These are phyloP conservation scores for Colletotrichum filicis DNA, from an alignment of 2,329 filamentous ascomycete species.

Conservation along the genomic window DNA sequence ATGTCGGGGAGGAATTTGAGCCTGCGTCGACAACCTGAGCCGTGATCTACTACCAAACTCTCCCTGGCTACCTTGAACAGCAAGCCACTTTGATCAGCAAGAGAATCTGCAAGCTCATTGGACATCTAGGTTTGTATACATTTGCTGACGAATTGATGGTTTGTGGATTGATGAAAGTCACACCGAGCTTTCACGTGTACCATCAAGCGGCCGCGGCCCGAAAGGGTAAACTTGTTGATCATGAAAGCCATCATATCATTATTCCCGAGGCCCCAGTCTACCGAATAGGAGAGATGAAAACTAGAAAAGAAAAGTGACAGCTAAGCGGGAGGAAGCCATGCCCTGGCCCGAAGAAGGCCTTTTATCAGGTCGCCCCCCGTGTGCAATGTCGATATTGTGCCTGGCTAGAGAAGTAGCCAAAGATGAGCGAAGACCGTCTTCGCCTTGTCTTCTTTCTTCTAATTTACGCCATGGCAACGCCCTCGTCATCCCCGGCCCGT, in stretches of 20 bases:
- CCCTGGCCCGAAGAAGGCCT: background rate
- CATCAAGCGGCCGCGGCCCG: background rate
- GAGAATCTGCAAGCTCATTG: background rate
- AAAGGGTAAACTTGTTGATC: background rate
- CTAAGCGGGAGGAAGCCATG: background rate
- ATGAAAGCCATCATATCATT: constrained; percentile 31
- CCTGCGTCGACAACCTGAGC: background rate
- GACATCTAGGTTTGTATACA: background rate
- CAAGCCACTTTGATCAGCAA: background rate
- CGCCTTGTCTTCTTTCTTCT: background rate
- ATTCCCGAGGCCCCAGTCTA: constrained; percentile 17
- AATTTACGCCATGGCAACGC: constrained; percentile 21
- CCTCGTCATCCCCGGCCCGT: constrained; percentile 37
- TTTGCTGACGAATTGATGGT: too few species aligned
- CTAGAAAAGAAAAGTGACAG: background rate
- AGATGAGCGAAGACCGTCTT: background rate
- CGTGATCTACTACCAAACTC: background rate
- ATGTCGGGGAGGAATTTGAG: too few species aligned
- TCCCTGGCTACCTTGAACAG: too few species aligned
- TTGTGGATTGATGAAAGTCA: too few species aligned
- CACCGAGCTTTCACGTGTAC: background rate
- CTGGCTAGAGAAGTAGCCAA: background rate
- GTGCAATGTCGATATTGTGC: background rate
- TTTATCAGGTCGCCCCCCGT: background rate
- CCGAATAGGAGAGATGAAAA: constrained; percentile 2